Evolutionary conservation across 257 asterid species (phyloP).

Genomic region (Plantago elongata): DNA sequence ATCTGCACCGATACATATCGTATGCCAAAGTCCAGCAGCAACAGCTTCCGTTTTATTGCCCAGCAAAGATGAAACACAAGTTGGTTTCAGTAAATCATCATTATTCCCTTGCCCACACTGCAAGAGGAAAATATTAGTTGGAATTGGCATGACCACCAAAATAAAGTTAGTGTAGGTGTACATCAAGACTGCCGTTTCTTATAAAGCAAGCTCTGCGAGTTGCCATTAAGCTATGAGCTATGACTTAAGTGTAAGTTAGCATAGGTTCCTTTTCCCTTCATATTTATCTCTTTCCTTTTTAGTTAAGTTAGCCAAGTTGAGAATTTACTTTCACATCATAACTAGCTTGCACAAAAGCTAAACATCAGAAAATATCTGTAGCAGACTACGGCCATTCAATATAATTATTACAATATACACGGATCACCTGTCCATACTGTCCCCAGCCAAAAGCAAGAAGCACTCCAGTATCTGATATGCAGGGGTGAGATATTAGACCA

Average conservation of each 20-base stretch:
- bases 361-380: not conserved
- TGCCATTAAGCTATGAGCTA: too few species aligned
- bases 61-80: slow-evolving; percentile 48
- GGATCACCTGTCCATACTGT: slow-evolving; percentile 58
- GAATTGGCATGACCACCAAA: not conserved
- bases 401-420: not conserved
- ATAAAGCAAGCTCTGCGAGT: too few species aligned
- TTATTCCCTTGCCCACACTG: slow-evolving; percentile 80
- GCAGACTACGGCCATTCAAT: too few species aligned
- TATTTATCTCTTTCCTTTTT: too few species aligned
- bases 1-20: slow-evolving; percentile 45
- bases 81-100: slow-evolving; percentile 54
- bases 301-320: too few species aligned
- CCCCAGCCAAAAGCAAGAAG: slow-evolving; percentile 88
- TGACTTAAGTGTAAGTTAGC: too few species aligned
- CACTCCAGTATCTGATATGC: slow-evolving; percentile 50
- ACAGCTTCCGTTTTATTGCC: slow-evolving; percentile 43
- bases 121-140: slow-evolving; percentile 14
- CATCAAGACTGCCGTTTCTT: too few species aligned
- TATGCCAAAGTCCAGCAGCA: slow-evolving; percentile 82
- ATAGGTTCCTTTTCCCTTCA: too few species aligned
- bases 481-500: slow-evolving; percentile 11
- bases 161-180: too few species aligned
- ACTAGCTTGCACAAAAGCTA: slow-evolving; percentile 2
- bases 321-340: not conserved